Base-by-base conservation (phyloP, 2,329 filamentous ascomycete species). In the Colletotrichum sp. region DNA sequence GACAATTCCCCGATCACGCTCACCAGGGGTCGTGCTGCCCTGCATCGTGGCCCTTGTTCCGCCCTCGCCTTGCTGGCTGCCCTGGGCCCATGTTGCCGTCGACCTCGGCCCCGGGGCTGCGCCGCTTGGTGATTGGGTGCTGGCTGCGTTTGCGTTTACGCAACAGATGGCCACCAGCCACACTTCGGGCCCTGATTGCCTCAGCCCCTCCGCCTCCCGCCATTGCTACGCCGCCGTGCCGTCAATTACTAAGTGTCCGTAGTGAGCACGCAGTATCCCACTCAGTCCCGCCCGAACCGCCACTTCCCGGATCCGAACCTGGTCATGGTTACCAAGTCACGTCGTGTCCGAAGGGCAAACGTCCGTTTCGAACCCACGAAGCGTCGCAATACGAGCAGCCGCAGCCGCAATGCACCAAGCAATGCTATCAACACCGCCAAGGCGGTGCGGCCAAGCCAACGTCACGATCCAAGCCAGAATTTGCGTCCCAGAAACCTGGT, bases 221-320 rank as follows among this genome's bases (percentile, higher is more conserved):
- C 52, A 43, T 34, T 32, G 32, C 28, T 61, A 52, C 43, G 43
- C 43, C n/a, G 43, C 43, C 43, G 43, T 34, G n/a, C 24, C 28
- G 56, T 28, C 28, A 13, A 61, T 61, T 61, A 28, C 30, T 61
- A n/a, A 61, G 24, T 56, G 10, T 16, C 18, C 36, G 36, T 38
- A 5, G 14, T 38, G 36, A 38, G 14, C 16, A 38, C 36, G 36
- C 36, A 38, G 34, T 34, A 32, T 66, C 69, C 30, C 43, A 63
- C 55, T 28, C 55, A 52, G 43, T 32, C 52, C 63, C 52, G 62
- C 55, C 68, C 69, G 69, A 65, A 18, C 72, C 62, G 72, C 68
- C 68, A 74, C 72, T 72, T 71, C 69, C 72, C 72, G 68, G 72
- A 71, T 71, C 72, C 68, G 18, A 67, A 71, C 62, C 38, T 61